Evolutionary conservation across 441 rosid species (phyloP), one percentile per base, ranked within the genome.

Genomic region (Pelargonium australe): DNA sequence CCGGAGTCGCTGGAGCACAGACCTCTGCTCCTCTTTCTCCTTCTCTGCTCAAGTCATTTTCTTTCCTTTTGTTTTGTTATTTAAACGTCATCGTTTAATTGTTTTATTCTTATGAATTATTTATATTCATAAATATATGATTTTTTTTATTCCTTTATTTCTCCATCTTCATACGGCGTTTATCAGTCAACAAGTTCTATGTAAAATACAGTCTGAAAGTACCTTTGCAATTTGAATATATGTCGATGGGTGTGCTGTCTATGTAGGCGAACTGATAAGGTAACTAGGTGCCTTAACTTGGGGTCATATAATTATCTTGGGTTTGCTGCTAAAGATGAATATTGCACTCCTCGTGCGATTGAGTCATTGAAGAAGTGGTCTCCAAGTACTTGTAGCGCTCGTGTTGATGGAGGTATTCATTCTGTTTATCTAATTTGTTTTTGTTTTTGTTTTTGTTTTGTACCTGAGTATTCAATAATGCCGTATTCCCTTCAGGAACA

Each of bases 251-350:
- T 49, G 11, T 13, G 3, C 3, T 14, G 1, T 49, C 55, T 7
- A 2, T 67, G 71, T 80, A 92, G 98, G 77, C 89, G 95, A 72
- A 87, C 96, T 9, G 67, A 82, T 7, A 90, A 92, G 6, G 55
- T 72, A 63, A 87, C 25, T 51, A 87, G 80, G 72, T 92, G 98
- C 64, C 90, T 92, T 25, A 92, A 92, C 77, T 82, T 92, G 89
- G 98, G 93, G 31, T 87, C 95, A 0, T 90, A 90, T 80, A 92
- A 92, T 69, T 92, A 92, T 79, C 95, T 92, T 67, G 96, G 96
- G 5, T 92, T 90, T 77, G 92, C 92, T 61, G 88, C 95, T 9
- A 78, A 87, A 6, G 96, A 92, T 86, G 96, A 92, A 64, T 92
- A 90, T 68, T 90, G 96, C 75, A 92, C 93, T 0, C 98, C 98